Percentiles rank a stretch among this genome's conserved stretches.
Evolutionary conservation across 352 stramenopile species (phyloP).

Genomic region (Phytopythium montanum): DNA sequence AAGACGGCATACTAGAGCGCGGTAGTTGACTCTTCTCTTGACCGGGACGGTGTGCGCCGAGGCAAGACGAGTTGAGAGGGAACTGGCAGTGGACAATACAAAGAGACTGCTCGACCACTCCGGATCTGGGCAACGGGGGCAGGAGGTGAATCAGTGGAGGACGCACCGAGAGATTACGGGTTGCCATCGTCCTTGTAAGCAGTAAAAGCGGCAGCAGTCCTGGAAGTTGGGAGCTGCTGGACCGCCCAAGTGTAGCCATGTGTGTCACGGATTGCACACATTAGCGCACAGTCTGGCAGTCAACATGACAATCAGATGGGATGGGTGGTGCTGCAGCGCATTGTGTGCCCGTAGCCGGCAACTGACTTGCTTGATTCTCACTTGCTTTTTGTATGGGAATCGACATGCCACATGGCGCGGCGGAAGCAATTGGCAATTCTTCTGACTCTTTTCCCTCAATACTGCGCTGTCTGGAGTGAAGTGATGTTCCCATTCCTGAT

Average conservation of each 20-base stretch:
- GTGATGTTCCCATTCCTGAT: background rate
- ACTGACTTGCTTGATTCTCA: background rate
- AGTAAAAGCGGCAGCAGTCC: background rate
- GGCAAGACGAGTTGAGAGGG: background rate
- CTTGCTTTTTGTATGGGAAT: background rate
- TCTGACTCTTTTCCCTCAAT: background rate
- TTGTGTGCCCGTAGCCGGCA: background rate
- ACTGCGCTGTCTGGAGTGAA: too few relatives aligned
- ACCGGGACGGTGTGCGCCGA: background rate
- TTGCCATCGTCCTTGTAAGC: background rate
- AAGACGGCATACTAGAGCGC: constrained; percentile 1
- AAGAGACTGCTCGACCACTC: background rate
- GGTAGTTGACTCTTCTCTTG: background rate
- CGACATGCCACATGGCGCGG: background rate
- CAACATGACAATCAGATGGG: too few relatives aligned
- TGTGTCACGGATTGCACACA: background rate
- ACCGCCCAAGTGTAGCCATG: background rate
- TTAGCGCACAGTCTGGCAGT: background rate
- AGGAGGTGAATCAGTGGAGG: background rate
- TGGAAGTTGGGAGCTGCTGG: too few relatives aligned
- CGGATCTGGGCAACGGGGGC: background rate
- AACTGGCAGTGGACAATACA: background rate
- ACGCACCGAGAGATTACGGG: background rate
- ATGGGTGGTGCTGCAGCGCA: background rate
- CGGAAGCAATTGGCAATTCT: background rate